phyloP scores from a whole-genome alignment of 1,284 basidiomycete species.

The Austroboletus novae-zelandiae region DNA sequence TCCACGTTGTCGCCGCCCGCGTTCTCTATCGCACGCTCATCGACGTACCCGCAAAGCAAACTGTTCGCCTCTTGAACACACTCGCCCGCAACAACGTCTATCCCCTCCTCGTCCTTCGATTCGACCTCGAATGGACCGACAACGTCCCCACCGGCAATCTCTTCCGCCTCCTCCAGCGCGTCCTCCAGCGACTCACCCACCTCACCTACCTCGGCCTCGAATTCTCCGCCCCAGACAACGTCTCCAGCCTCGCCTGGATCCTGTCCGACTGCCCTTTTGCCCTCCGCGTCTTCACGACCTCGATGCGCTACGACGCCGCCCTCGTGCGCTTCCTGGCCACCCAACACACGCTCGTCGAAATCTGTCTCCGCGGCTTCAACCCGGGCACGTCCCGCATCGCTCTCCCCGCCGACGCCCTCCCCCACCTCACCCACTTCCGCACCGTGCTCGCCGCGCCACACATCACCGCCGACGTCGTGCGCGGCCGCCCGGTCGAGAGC shows the following conservation, averaged over 20 bases:
- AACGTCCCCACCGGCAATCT: conserved; percentile 41
- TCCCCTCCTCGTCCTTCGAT: conserved; percentile 40
- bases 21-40: conserved; percentile 47
- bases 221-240: conserved; percentile 39
- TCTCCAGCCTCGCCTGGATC: conserved; percentile 41
- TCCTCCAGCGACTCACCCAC: conserved; percentile 37
- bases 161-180: conserved; percentile 45
- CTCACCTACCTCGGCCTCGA: conserved; percentile 50
- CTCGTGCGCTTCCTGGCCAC: conserved; percentile 52
- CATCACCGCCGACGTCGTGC: conserved; percentile 45
- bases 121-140: conserved; percentile 41
- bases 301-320: conserved; percentile 45
- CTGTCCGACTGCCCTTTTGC: conserved; percentile 43
- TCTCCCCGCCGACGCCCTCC: conserved; percentile 43
- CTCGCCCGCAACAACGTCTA: conserved; percentile 37
- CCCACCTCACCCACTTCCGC: conserved; percentile 48
- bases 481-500: conserved; percentile 47
- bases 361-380: conserved; percentile 51
- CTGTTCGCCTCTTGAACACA: conserved; percentile 39
- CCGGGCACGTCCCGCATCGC: conserved; percentile 29
- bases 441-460: conserved; percentile 50
- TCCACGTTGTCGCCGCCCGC: conserved; percentile 41
- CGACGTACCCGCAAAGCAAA: conserved; percentile 32
- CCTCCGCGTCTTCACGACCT: conserved; percentile 48
- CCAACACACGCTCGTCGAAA: conserved; percentile 47